phyloP scores from a whole-genome alignment of 768 basidiomycete species.

The Kwoniella botswanensis region DNA sequence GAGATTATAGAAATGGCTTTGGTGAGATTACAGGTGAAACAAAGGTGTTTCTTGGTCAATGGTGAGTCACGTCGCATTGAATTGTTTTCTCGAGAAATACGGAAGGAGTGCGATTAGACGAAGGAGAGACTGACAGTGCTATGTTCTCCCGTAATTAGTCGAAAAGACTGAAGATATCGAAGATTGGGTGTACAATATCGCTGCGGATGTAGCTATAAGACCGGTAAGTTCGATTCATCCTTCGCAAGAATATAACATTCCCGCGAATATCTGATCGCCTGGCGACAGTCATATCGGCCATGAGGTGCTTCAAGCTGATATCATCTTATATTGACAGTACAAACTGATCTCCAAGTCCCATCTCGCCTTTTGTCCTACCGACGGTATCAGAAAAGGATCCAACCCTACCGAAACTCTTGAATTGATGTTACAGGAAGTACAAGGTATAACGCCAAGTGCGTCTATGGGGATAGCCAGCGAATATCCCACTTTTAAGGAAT shows the following conservation, averaged over 20 bases:
- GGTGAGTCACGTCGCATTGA: constrained; percentile 40
- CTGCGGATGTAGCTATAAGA: constrained; percentile 52
- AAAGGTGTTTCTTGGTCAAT: constrained; percentile 50
- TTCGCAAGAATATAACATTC: background rate
- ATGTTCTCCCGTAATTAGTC: constrained; percentile 30
- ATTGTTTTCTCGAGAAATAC: background rate
- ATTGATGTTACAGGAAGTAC: constrained; percentile 57
- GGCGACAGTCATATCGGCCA: too few relatives aligned
- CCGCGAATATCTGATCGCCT: too few relatives aligned
- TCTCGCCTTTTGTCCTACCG: constrained; percentile 50
- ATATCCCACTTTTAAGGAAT: constrained; percentile 40
- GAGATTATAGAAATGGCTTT: constrained; percentile 49
- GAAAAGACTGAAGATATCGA: constrained; percentile 56
- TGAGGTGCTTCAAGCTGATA: background rate
- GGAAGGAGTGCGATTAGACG: background rate
- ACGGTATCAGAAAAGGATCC: constrained; percentile 39
- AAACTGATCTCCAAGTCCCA: constrained; percentile 56
- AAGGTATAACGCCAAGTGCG: constrained; percentile 52
- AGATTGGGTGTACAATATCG: constrained; percentile 52
- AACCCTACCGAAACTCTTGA: constrained; percentile 43
- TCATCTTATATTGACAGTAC: constrained; percentile 24
- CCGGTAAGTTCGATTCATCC: constrained; percentile 39
- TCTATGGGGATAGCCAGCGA: constrained; percentile 48
- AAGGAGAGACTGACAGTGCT: background rate
- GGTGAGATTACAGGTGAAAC: constrained; percentile 50